Evolutionary conservation across 2,329 filamentous ascomycete species (phyloP).

Genomic region (Penicillium expansum): DNA sequence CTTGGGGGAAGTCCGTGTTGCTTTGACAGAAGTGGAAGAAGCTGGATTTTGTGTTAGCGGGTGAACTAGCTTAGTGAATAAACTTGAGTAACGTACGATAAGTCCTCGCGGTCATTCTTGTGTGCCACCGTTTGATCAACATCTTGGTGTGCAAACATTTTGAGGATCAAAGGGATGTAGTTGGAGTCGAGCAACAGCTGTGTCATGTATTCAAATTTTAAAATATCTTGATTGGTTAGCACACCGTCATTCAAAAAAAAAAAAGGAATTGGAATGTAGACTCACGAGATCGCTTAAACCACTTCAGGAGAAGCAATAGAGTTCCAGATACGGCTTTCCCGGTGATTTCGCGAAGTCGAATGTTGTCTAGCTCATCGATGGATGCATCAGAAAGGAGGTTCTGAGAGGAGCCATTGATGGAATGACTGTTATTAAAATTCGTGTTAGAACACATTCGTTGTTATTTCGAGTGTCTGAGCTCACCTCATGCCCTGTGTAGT

Average conservation of each 20-base stretch:
- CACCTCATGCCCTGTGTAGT: constrained; percentile 49
- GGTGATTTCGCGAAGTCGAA: constrained; percentile 79
- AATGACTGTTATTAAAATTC: constrained; percentile 23
- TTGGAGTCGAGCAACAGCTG: constrained; percentile 93
- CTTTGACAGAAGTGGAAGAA: constrained; percentile 89
- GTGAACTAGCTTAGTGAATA: background rate
- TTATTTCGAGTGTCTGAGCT: constrained; percentile 19
- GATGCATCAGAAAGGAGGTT: constrained; percentile 36
- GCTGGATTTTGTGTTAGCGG: constrained; percentile 45
- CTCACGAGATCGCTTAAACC: constrained; percentile 93
- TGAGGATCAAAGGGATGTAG: constrained; percentile 87
- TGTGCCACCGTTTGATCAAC: constrained; percentile 86
- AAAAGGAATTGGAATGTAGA: constrained; percentile 15
- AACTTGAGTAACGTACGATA: constrained; percentile 58
- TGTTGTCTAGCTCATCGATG: constrained; percentile 76
- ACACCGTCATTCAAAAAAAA: background rate
- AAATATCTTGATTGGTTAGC: constrained; percentile 61
- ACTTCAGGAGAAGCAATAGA: constrained; percentile 84
- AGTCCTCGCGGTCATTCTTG: constrained; percentile 75
- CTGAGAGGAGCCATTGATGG: constrained; percentile 21
- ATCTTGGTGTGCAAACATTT: constrained; percentile 92
- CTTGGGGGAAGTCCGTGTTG: constrained; percentile 60
- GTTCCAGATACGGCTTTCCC: constrained; percentile 90
- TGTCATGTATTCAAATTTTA: constrained; percentile 94
- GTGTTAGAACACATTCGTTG: constrained; percentile 13